Evolutionary conservation across 352 stramenopile genomes (phyloP).

Genomic region (Pythium plurisporium): DNA sequence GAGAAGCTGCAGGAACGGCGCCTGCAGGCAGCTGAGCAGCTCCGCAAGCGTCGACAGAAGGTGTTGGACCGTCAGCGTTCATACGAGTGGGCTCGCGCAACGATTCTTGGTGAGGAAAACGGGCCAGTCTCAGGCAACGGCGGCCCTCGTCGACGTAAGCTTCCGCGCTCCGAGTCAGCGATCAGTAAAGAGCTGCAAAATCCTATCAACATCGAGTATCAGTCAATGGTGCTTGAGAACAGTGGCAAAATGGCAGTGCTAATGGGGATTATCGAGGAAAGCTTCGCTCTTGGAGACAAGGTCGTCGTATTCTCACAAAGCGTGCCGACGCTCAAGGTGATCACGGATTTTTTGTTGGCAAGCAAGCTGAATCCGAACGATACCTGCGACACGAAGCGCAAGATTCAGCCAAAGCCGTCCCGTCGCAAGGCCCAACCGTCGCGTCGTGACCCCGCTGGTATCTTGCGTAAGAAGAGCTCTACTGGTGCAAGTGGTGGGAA

Average conservation of each 20-base stretch:
- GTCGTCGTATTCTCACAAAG: slow-evolving; percentile 88
- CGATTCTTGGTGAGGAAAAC: slow-evolving; percentile 29
- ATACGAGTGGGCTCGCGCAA: slow-evolving; percentile 59
- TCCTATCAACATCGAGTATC: neutral
- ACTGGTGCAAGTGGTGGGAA: neutral
- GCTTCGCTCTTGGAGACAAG: slow-evolving; percentile 72
- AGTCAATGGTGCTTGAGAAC: slow-evolving; percentile 46
- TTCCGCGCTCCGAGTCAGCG: neutral
- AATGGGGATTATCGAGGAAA: slow-evolving; percentile 69
- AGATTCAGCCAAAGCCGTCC: slow-evolving; percentile 23
- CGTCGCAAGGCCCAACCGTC: slow-evolving; percentile 15
- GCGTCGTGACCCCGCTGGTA: slow-evolving; percentile 17
- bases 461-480: slow-evolving; percentile 17
- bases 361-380: slow-evolving; percentile 47
- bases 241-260: slow-evolving; percentile 82
- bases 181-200: neutral
- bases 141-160: slow-evolving; percentile 16
- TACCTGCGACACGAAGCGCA: slow-evolving; percentile 13
- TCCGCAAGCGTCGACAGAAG: slow-evolving; percentile 60
- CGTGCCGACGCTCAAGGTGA: slow-evolving; percentile 78
- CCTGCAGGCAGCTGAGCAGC: slow-evolving; percentile 38
- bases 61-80: slow-evolving; percentile 50
- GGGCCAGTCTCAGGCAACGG: neutral
- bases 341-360: slow-evolving; percentile 58
- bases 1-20: slow-evolving; percentile 54